Percentiles rank a stretch among this genome's conserved stretches.
Evolutionary conservation across 1,284 basidiomycete species (phyloP).

Genomic region (Pseudozyma tsukubaensis): DNA sequence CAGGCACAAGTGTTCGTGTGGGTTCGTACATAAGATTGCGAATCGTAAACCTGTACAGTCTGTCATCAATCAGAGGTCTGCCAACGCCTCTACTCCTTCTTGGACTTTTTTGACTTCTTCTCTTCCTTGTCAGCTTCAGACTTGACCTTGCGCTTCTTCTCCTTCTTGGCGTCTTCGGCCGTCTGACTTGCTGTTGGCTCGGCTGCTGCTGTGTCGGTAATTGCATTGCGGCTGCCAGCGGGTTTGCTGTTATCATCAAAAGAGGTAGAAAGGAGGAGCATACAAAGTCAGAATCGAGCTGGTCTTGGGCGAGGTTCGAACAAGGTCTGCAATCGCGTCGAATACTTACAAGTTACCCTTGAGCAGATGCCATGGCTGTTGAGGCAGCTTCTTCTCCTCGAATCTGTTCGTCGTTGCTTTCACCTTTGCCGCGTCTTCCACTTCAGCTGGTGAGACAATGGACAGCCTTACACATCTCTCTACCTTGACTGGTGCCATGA

Average conservation of each 20-base stretch:
- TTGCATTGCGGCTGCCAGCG: slow-evolving; percentile 15
- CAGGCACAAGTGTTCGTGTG: no score
- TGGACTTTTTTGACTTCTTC: slow-evolving; percentile 45
- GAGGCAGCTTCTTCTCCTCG: slow-evolving; percentile 36
- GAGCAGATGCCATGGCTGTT: slow-evolving; percentile 58
- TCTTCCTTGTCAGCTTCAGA: slow-evolving; percentile 24
- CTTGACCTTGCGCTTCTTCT: slow-evolving; percentile 48
- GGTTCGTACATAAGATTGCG: no score
- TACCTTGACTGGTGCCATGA: slow-evolving; percentile 30
- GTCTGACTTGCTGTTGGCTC: slow-evolving; percentile 11
- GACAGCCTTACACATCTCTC: slow-evolving; percentile 37
- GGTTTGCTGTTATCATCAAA: neutral
- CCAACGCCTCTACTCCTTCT: slow-evolving; percentile 30
- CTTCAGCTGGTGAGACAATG: slow-evolving; percentile 38
- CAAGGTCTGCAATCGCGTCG: no score
- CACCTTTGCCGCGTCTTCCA: slow-evolving; percentile 16
- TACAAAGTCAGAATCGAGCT: no score
- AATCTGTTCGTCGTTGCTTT: slow-evolving; percentile 22
- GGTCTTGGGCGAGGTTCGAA: no score
- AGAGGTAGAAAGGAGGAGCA: no score
- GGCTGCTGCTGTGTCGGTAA: slow-evolving; percentile 1
- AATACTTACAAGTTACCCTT: slow-evolving; percentile 32
- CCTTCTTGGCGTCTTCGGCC: slow-evolving; percentile 25
- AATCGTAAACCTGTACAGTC: neutral
- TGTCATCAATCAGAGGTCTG: neutral